A percentile compares a stretch with the other conserved stretches of the same genome.
Evolutionary conservation across 1,284 basidiomycete genomes (phyloP).

Genomic region (Lentinula novae-zelandiae): DNA sequence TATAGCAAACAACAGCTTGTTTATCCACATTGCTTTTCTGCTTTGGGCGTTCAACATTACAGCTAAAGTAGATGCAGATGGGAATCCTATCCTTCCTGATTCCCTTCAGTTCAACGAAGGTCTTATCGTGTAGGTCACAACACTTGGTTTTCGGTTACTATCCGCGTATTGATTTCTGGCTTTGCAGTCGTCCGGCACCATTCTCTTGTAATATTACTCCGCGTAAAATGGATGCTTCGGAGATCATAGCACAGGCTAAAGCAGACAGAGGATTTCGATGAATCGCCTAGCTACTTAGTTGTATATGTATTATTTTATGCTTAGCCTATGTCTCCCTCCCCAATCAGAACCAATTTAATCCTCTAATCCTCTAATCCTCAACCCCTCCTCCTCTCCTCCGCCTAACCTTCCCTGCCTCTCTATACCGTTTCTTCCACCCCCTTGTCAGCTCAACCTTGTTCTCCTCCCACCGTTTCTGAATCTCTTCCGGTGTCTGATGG

Average conservation of each 20-base stretch:
- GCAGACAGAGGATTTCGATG: background rate
- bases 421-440: slow-evolving; percentile 77
- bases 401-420: slow-evolving; percentile 73
- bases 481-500: slow-evolving; percentile 56
- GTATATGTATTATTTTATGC: too few species aligned
- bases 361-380: slow-evolving; percentile 37
- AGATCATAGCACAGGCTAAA: background rate
- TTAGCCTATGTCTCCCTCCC: too few species aligned
- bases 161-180: too few species aligned
- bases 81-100: slow-evolving; percentile 2
- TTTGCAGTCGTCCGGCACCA: background rate
- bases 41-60: slow-evolving; percentile 15
- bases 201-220: background rate
- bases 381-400: slow-evolving; percentile 49
- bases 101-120: slow-evolving; percentile 1
- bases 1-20: slow-evolving; percentile 15
- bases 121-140: slow-evolving; percentile 14
- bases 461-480: slow-evolving; percentile 69
- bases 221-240: background rate
- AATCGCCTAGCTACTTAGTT: too few species aligned
- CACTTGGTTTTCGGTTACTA: background rate
- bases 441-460: slow-evolving; percentile 66
- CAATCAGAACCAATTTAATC: slow-evolving; percentile 14
- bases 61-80: slow-evolving; percentile 3
- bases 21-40: slow-evolving; percentile 15